Conservation (phyloP, 495 filamentous ascomycete species). For the Lepidopterella palustris region DNA sequence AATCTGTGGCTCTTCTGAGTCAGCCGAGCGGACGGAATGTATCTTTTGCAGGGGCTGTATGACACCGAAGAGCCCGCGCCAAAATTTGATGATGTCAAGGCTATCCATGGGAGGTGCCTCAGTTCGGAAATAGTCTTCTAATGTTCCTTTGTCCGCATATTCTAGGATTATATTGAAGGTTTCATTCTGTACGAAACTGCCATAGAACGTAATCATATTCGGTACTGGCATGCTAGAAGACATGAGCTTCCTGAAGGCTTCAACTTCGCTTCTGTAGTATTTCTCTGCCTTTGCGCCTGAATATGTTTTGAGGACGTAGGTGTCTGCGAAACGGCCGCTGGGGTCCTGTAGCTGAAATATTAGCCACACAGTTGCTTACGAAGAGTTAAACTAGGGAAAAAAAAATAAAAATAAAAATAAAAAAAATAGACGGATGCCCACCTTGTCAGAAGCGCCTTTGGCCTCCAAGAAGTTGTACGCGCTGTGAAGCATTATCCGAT, state of each 20-base stretch:
- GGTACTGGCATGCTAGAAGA: neutral
- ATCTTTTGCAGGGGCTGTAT: constrained; percentile 37
- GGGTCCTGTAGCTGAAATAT: constrained; percentile 1
- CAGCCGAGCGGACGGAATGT: constrained; percentile 24
- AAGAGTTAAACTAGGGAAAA: neutral
- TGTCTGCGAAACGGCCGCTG: constrained; percentile 16
- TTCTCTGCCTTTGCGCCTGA: constrained; percentile 26
- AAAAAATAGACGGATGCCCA: neutral
- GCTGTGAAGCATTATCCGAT: constrained; percentile 5
- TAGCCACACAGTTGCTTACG: neutral
- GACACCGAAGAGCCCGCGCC: constrained; percentile 38
- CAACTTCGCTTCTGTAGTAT: constrained; percentile 35
- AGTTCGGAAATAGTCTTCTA: constrained; percentile 38
- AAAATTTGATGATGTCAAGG: constrained; percentile 41
- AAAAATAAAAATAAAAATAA: neutral
- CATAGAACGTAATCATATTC: constrained; percentile 42
- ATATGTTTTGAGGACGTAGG: constrained; percentile 43
- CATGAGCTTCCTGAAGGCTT: constrained; percentile 34
- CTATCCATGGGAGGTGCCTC: constrained; percentile 28
- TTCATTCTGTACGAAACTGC: constrained; percentile 37
- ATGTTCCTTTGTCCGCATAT: constrained; percentile 40
- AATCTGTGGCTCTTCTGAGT: neutral
- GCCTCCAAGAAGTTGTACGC: constrained; percentile 4
- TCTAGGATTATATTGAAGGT: constrained; percentile 43
- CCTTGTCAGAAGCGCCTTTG: neutral